These are phyloP conservation scores for Fusarium sp. DNA, from an alignment of 2,329 filamentous ascomycete species.

Conservation along the genomic window DNA sequence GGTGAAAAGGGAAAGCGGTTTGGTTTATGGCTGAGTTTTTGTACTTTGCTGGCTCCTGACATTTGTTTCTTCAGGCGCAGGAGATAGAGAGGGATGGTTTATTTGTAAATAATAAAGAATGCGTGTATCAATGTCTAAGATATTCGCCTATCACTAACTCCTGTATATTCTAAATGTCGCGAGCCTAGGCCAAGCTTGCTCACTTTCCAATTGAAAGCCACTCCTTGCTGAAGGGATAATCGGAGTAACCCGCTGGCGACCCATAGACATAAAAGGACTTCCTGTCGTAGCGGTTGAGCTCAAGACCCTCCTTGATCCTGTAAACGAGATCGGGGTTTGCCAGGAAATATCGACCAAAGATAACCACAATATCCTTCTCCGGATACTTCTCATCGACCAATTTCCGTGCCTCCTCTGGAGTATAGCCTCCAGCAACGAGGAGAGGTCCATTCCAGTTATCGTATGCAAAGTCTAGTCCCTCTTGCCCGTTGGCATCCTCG, in stretches of 20 bases:
- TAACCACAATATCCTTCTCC: constrained; percentile 49
- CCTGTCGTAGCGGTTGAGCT: constrained; percentile 43
- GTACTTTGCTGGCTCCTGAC: background rate
- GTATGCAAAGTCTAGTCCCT: constrained; percentile 51
- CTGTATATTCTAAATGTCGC: background rate
- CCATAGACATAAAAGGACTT: constrained; percentile 44
- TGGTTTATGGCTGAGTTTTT: background rate
- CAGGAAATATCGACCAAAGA: constrained; percentile 51
- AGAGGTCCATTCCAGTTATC: constrained; percentile 50
- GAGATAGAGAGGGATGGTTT: background rate
- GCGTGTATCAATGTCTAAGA: background rate
- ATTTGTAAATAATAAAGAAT: background rate
- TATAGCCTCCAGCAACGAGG: constrained; percentile 52
- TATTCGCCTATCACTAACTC: background rate
- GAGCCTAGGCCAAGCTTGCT: background rate
- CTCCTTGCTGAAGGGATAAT: constrained; percentile 46
- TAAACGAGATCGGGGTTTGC: constrained; percentile 46
- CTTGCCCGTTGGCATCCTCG: constrained; percentile 52
- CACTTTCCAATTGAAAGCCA: background rate
- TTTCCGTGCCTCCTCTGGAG: constrained; percentile 33
- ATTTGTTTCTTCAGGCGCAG: background rate
- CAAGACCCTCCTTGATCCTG: constrained; percentile 43
- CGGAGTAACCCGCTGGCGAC: constrained; percentile 40
- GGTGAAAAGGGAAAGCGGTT: background rate
- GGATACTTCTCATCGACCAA: constrained; percentile 49